phyloP scores from a whole-genome alignment of 148 eudicot genomes.

The Vaccinium darrowii region DNA sequence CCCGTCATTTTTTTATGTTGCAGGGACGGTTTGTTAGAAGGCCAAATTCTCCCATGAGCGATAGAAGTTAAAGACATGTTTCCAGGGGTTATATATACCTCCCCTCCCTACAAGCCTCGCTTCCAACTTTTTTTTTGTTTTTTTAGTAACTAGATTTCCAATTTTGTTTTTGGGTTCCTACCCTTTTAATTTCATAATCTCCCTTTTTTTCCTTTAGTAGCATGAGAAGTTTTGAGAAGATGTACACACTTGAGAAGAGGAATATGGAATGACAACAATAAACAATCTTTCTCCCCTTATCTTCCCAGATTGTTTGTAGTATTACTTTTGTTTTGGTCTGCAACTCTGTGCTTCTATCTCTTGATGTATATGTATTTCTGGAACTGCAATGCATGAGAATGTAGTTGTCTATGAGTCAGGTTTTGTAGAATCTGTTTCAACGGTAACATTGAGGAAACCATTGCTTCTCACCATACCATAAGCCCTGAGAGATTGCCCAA shows the following conservation, averaged over 20 bases:
- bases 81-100: background rate
- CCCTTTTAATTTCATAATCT: background rate
- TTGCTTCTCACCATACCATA: background rate
- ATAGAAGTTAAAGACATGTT: background rate
- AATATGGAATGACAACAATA: background rate
- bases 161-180: background rate
- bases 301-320: background rate
- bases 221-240: background rate
- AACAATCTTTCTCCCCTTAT: background rate
- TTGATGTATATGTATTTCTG: background rate
- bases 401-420: background rate
- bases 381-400: background rate
- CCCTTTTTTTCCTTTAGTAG: background rate
- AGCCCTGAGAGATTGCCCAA: background rate
- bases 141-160: background rate
- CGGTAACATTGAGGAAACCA: background rate
- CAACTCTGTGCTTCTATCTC: background rate
- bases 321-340: background rate
- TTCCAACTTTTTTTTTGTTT: background rate
- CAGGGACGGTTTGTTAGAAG: slow-evolving; percentile 48
- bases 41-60: slow-evolving; percentile 47
- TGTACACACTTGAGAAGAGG: background rate
- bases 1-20: slow-evolving; percentile 14
- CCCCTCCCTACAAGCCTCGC: background rate
- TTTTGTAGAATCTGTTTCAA: background rate